Evolutionary conservation across 345 rosid species (phyloP).

Genomic region (Toxicodendron radicans): DNA sequence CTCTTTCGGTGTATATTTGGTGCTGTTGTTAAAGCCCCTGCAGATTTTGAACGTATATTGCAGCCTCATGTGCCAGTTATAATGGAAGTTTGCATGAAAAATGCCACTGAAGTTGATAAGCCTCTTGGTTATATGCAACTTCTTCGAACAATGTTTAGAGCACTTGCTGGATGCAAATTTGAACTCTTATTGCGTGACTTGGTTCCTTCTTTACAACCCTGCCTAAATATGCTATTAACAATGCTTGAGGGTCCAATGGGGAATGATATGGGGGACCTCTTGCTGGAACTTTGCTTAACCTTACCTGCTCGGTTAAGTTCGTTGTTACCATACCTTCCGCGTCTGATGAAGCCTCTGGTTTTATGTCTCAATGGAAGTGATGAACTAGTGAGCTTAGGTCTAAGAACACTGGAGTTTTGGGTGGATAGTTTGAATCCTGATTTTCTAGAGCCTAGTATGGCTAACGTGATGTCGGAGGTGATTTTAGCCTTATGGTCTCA

Average conservation of each 20-base stretch:
- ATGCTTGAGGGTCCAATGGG: conserved; percentile 99
- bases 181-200: conserved; percentile 88
- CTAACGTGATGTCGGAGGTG: conserved; percentile 94
- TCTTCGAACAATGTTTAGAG: conserved; percentile 86
- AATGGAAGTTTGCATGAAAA: conserved; percentile 96
- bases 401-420: conserved; percentile 98
- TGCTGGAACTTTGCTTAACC: conserved; percentile 88
- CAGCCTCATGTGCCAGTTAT: conserved; percentile 96
- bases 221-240: conserved; percentile 82
- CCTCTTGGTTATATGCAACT: conserved; percentile 95
- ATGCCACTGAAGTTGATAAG: conserved; percentile 88
- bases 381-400: conserved; percentile 84
- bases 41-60: conserved; percentile 94
- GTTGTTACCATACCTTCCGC: conserved; percentile 84
- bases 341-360: conserved; percentile 95
- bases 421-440: conserved; percentile 99
- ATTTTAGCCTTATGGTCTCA: conserved; percentile 97
- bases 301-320: conserved; percentile 99
- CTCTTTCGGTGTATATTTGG: conserved; percentile 90
- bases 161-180: conserved; percentile 90
- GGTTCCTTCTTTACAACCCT: conserved; percentile 86
- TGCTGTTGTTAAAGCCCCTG: conserved; percentile 86
- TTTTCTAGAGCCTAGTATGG: conserved; percentile 97
- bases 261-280: conserved; percentile 88
- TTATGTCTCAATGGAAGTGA: conserved; percentile 80